Conservation (phyloP, 768 basidiomycete species). For the Sutorius australiensis region DNA sequence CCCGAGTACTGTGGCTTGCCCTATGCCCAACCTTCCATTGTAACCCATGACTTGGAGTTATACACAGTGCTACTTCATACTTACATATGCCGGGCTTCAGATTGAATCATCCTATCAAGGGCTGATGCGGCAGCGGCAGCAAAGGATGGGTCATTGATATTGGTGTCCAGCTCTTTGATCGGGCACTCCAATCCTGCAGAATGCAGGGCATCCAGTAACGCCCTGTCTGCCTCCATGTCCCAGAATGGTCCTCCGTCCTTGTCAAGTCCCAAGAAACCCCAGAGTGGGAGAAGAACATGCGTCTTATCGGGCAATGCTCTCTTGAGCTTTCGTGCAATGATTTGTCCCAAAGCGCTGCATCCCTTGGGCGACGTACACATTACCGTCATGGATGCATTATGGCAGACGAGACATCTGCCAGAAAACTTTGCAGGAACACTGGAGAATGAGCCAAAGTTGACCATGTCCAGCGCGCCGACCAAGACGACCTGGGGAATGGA, state of each 20-base stretch:
- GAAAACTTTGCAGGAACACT: constrained; percentile 22
- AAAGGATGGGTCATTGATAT: constrained; percentile 28
- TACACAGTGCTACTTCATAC: too few relatives aligned
- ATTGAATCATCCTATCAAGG: constrained; percentile 19
- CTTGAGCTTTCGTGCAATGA: constrained; percentile 19
- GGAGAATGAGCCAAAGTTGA: constrained; percentile 30
- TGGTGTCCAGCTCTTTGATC: constrained; percentile 20
- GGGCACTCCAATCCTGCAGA: constrained; percentile 14
- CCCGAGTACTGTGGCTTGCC: too few relatives aligned
- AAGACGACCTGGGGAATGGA: constrained; percentile 30
- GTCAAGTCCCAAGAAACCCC: constrained; percentile 27
- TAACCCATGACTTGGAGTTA: too few relatives aligned
- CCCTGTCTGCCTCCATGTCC: constrained; percentile 22
- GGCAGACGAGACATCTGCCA: constrained; percentile 16
- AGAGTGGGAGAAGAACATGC: constrained; percentile 22
- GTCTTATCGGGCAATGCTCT: constrained; percentile 14
- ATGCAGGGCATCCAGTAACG: constrained; percentile 17
- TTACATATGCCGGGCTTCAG: too few relatives aligned
- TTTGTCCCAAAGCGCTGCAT: constrained; percentile 21
- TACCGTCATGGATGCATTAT: constrained; percentile 28
- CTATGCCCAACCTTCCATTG: too few relatives aligned
- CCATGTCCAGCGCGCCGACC: constrained; percentile 32
- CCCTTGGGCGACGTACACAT: constrained; percentile 31
- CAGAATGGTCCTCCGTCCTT: constrained; percentile 21
- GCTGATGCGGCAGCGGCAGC: constrained; percentile 10